Conservation (phyloP, 2,329 filamentous ascomycete genomes). For the Exutisphaerella laricina region DNA sequence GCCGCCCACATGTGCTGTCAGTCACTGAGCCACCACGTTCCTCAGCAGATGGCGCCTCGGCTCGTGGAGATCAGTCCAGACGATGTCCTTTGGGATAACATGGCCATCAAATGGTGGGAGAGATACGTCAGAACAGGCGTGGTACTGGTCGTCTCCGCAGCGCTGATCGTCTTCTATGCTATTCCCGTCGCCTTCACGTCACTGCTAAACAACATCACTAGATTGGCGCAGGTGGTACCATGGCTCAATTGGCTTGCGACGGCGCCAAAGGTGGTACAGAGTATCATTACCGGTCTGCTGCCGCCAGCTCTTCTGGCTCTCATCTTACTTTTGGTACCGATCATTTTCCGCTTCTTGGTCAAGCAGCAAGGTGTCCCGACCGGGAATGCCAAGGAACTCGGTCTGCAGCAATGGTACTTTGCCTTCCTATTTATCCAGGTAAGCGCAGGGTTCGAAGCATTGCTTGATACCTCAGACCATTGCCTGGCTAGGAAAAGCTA, state of each 20-base stretch:
- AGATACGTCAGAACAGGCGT: slow-evolving; percentile 66
- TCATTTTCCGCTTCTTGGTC: slow-evolving; percentile 70
- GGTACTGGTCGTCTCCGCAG: slow-evolving; percentile 42
- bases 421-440: slow-evolving; percentile 88
- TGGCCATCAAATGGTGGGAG: slow-evolving; percentile 94
- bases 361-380: slow-evolving; percentile 75
- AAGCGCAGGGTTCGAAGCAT: too few relatives aligned
- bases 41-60: slow-evolving; percentile 87
- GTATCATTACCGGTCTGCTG: slow-evolving; percentile 74
- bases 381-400: slow-evolving; percentile 68
- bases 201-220: slow-evolving; percentile 69
- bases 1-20: slow-evolving; percentile 98
- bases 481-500: too few relatives aligned
- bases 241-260: slow-evolving; percentile 67
- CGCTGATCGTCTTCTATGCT: slow-evolving; percentile 82
- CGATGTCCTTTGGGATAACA: slow-evolving; percentile 95
- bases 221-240: slow-evolving; percentile 57
- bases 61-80: slow-evolving; percentile 89
- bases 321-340: slow-evolving; percentile 72
- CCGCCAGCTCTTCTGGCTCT: slow-evolving; percentile 72
- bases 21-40: slow-evolving; percentile 80
- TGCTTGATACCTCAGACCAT: too few relatives aligned
- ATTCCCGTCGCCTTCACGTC: slow-evolving; percentile 87
- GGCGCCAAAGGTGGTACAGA: slow-evolving; percentile 43
- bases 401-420: slow-evolving; percentile 92